phyloP scores from a whole-genome alignment of 2,329 filamentous ascomycete species.

The Xylariales sp. region DNA sequence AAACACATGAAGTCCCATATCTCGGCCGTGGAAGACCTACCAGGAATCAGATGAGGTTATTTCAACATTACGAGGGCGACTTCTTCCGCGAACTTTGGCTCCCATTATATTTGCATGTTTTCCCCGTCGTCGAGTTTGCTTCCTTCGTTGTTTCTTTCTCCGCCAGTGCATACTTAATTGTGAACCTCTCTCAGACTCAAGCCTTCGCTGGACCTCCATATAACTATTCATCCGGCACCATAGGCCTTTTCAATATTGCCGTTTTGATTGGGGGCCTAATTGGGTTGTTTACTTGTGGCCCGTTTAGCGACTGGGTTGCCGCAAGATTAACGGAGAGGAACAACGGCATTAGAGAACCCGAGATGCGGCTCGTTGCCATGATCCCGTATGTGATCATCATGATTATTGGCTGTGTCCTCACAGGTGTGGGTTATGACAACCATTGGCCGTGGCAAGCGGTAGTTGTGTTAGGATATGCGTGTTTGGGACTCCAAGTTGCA shows the following conservation, averaged over 20 bases:
- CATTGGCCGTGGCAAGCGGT: conserved; percentile 45
- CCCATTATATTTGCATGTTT: conserved; percentile 58
- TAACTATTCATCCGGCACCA: conserved; percentile 14
- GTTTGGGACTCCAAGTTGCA: conserved; percentile 25
- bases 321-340: conserved; percentile 33
- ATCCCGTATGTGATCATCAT: conserved; percentile 39
- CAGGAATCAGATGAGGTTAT: conserved; percentile 51
- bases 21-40: conserved; percentile 51
- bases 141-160: conserved; percentile 5
- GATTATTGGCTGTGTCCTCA: conserved; percentile 39
- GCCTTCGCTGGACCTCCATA: conserved; percentile 33
- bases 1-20: conserved; percentile 46
- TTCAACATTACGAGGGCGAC: conserved; percentile 40
- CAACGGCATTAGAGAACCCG: conserved; percentile 41
- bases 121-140: conserved; percentile 41
- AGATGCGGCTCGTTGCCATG: conserved; percentile 42
- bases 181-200: conserved; percentile 6
- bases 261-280: conserved; percentile 35
- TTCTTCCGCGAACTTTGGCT: conserved; percentile 53
- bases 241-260: conserved; percentile 46
- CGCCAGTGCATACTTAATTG: conserved; percentile 4
- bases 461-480: conserved; percentile 41
- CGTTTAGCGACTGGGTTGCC: conserved; percentile 39
- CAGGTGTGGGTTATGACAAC: conserved; percentile 40
- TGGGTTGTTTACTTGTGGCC: conserved; percentile 36